Percentiles rank a stretch among this genome's conserved stretches.
Evolutionary conservation across 257 asterid species (phyloP).

Genomic region (Anisodus tanguticus): DNA sequence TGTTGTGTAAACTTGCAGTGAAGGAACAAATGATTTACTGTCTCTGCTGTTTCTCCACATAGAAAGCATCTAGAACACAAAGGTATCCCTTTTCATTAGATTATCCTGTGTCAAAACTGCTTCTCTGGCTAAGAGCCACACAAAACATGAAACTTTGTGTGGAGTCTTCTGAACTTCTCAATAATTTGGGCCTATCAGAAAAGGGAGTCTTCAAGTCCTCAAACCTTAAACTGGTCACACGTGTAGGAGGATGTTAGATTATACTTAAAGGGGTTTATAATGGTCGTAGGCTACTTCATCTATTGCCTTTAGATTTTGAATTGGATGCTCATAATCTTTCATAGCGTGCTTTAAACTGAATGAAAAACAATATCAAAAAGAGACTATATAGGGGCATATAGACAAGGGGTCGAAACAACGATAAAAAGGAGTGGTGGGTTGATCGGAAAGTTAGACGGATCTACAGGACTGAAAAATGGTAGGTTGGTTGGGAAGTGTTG

Average conservation of each 20-base stretch:
- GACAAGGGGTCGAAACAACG: neutral
- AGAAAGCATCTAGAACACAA: too few species aligned
- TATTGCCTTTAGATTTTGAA: neutral
- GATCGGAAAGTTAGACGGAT: conserved; percentile 4
- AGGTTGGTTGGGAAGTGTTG: neutral
- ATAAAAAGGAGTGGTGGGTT: neutral
- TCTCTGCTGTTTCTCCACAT: too few species aligned
- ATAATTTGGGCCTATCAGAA: neutral
- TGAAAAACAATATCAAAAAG: neutral
- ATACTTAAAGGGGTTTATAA: neutral
- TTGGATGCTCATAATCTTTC: neutral
- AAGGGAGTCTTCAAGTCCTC: neutral
- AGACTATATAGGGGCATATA: neutral
- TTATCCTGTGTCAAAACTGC: too few species aligned
- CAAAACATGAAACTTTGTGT: too few species aligned
- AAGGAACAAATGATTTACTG: too few species aligned
- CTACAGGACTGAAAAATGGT: neutral
- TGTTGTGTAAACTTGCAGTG: too few species aligned
- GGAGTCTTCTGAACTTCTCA: conserved; percentile 4
- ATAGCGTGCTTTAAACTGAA: neutral
- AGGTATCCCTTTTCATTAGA: too few species aligned
- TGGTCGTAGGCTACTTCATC: neutral
- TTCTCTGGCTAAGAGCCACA: too few species aligned
- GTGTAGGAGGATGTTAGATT: neutral
- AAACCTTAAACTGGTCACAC: neutral